A percentile compares a stretch with the other conserved stretches of the same genome.
Conservation (phyloP, 768 basidiomycete genomes). For the Tylopilus cervinicoccineus region DNA sequence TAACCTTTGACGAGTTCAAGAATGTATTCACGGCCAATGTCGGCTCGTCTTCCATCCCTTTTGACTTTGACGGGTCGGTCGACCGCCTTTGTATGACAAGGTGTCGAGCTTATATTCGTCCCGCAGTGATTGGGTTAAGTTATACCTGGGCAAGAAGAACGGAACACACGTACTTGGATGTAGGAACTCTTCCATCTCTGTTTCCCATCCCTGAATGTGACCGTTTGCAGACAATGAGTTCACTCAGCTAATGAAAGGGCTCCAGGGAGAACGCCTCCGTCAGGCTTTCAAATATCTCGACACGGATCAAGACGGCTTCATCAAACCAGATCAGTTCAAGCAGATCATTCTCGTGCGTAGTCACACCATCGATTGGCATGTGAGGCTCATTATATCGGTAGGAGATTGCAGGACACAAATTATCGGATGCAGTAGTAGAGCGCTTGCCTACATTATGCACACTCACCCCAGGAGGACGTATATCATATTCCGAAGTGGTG, state of each 20-base stretch:
- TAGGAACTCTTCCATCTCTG: conserved; percentile 33
- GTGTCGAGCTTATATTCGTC: conserved; percentile 4
- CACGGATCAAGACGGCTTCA: conserved; percentile 88
- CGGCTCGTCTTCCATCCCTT: conserved; percentile 79
- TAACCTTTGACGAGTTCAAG: conserved; percentile 94
- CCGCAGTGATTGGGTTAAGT: conserved; percentile 86
- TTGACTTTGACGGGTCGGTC: conserved; percentile 86
- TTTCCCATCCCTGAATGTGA: conserved; percentile 7
- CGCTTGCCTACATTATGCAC: conserved; percentile 90
- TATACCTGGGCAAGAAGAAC: conserved; percentile 92
- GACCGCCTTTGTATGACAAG: background rate
- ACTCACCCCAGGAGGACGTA: conserved; percentile 80
- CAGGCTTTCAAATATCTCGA: conserved; percentile 95
- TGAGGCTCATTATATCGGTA: conserved; percentile 27
- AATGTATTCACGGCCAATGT: conserved; percentile 81
- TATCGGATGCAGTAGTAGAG: conserved; percentile 91
- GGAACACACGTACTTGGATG: conserved; percentile 90
- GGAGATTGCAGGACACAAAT: conserved; percentile 97
- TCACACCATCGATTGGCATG: background rate
- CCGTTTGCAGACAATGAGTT: conserved; percentile 78
- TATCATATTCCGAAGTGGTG: conserved; percentile 94
- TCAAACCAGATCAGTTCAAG: conserved; percentile 91
- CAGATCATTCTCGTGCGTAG: conserved; percentile 83
- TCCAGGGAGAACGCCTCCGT: conserved; percentile 95
- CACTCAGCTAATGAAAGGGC: conserved; percentile 97